These are phyloP conservation scores for Penicillium pancosmium DNA, from an alignment of 495 filamentous ascomycete species.

Conservation along the genomic window DNA sequence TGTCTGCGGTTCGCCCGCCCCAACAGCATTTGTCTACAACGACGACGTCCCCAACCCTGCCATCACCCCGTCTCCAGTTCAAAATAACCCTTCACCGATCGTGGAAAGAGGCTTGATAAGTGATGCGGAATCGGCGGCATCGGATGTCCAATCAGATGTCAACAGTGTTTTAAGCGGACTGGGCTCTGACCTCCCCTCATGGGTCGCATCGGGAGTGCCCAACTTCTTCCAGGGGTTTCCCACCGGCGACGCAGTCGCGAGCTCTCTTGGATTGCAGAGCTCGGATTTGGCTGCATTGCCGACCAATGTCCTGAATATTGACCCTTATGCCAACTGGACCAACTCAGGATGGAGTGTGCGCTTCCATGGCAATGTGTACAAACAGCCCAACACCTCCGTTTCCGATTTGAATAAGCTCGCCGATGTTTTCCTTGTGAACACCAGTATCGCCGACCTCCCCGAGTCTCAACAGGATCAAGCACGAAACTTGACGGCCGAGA, in stretches of 20 bases:
- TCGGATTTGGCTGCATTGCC: slow-evolving; percentile 60
- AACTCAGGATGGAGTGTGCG: slow-evolving; percentile 72
- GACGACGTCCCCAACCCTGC: slow-evolving; percentile 15
- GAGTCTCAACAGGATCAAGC: slow-evolving; percentile 63
- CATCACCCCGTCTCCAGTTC: slow-evolving; percentile 26
- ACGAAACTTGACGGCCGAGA: slow-evolving; percentile 69
- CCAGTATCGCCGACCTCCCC: slow-evolving; percentile 60
- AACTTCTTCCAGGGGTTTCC: slow-evolving; percentile 71
- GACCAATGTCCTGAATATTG: slow-evolving; percentile 72
- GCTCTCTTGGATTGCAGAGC: slow-evolving; percentile 59
- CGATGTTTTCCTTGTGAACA: slow-evolving; percentile 68
- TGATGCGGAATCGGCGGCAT: slow-evolving; percentile 50
- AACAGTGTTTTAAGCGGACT: slow-evolving; percentile 39
- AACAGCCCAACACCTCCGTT: slow-evolving; percentile 67
- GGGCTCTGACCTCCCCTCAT: slow-evolving; percentile 58
- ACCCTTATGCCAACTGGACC: slow-evolving; percentile 83
- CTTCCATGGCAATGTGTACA: slow-evolving; percentile 79
- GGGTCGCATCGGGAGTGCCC: slow-evolving; percentile 63
- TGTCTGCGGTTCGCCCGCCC: slow-evolving; percentile 21
- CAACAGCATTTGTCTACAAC: slow-evolving; percentile 18
- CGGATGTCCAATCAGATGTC: slow-evolving; percentile 32
- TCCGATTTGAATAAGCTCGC: slow-evolving; percentile 65
- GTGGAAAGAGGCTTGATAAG: slow-evolving; percentile 43
- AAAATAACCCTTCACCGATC: slow-evolving; percentile 22
- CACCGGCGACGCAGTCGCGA: slow-evolving; percentile 59